phyloP scores from a whole-genome alignment of 257 asterid species.

The Euphrasia confusa region DNA sequence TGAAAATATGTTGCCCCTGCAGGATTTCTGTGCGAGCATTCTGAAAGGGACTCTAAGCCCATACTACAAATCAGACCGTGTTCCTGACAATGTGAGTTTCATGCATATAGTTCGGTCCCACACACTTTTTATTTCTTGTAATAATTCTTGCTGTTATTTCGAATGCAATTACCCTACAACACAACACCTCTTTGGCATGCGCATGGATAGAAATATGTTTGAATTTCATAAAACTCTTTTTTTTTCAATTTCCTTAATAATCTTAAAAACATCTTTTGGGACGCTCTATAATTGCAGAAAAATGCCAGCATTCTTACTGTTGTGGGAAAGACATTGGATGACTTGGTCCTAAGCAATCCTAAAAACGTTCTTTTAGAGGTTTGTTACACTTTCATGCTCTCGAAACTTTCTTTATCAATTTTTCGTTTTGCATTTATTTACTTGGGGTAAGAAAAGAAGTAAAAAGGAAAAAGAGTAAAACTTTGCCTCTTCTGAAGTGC shows the following conservation, averaged over 20 bases:
- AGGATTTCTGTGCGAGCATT: constrained; percentile 73
- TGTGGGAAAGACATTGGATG: constrained; percentile 87
- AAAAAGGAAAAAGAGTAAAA: background rate
- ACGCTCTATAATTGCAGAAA: constrained; percentile 45
- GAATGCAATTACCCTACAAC: too few species aligned
- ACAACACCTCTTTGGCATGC: too few species aligned
- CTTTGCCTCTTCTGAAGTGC: too few species aligned
- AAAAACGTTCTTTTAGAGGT: constrained; percentile 79
- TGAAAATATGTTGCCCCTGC: constrained; percentile 28
- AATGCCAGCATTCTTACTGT: constrained; percentile 52
- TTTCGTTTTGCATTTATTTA: background rate
- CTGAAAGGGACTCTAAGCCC: constrained; percentile 48
- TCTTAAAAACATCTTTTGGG: constrained; percentile 12
- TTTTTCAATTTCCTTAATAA: background rate
- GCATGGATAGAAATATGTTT: too few species aligned
- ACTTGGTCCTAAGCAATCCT: constrained; percentile 54
- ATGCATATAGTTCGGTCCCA: background rate
- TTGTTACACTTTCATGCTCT: constrained; percentile 21
- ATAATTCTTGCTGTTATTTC: too few species aligned
- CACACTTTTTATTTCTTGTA: too few species aligned
- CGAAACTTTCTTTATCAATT: background rate
- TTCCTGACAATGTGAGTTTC: constrained; percentile 73
- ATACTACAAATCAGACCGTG: constrained; percentile 75
- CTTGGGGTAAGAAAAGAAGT: background rate
- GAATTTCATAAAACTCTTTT: background rate